These are phyloP conservation scores for Talaromyces verruculosus DNA, from an alignment of 2,329 filamentous ascomycete genomes.

Conservation along the genomic window DNA sequence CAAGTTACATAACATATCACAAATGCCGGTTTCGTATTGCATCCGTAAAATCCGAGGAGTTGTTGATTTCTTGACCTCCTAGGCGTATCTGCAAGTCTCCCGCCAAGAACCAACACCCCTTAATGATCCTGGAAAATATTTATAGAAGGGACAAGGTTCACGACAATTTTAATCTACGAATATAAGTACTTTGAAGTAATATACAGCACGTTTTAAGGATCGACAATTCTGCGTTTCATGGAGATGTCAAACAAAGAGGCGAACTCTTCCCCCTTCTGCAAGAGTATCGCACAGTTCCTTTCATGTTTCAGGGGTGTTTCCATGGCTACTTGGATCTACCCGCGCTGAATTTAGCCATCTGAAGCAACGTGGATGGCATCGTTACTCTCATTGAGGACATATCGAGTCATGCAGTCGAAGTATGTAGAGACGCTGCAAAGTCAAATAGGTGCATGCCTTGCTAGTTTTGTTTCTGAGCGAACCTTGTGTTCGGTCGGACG, in stretches of 20 bases:
- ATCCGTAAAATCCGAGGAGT: background rate
- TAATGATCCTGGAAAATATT: background rate
- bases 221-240: background rate
- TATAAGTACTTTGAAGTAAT: background rate
- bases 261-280: background rate
- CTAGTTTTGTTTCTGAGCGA: background rate
- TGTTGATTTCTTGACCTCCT: background rate
- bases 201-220: background rate
- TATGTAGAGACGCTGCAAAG: background rate
- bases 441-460: background rate
- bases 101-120: background rate
- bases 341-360: conserved; percentile 1
- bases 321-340: conserved; percentile 4
- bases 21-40: background rate
- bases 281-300: background rate
- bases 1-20: background rate
- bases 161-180: background rate
- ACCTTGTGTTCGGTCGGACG: background rate
- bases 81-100: background rate
- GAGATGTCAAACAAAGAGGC: background rate
- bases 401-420: background rate
- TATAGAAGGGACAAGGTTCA: background rate
- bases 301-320: conserved; percentile 2
- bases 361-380: background rate
- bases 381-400: background rate